These are phyloP conservation scores for Teunomyces funiuensis DNA, from an alignment of 805 yeast species.

Conservation along the genomic window DNA sequence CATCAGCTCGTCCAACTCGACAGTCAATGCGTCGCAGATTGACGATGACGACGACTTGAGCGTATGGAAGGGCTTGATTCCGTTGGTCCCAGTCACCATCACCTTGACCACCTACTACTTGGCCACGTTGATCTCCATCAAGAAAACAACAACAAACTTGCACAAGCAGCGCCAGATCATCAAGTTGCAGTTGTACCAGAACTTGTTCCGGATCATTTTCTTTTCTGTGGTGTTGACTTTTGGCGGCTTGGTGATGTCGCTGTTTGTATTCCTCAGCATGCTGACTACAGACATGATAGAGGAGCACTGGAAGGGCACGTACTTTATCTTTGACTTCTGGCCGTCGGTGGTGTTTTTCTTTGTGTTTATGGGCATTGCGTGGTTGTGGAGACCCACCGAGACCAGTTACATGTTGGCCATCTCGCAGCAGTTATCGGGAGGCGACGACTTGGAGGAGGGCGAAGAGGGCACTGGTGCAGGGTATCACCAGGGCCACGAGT, in stretches of 20 bases:
- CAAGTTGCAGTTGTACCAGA: constrained; percentile 83
- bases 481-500: constrained; percentile 43
- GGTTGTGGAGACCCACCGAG: constrained; percentile 97
- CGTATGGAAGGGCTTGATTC: constrained; percentile 47
- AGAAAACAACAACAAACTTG: constrained; percentile 69
- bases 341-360: constrained; percentile 84
- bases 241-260: constrained; percentile 67
- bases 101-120: constrained; percentile 74
- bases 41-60: constrained; percentile 52
- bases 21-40: neutral
- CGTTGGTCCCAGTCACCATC: constrained; percentile 69
- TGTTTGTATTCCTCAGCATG: constrained; percentile 71
- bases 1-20: constrained; percentile 34
- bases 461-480: constrained; percentile 32
- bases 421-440: constrained; percentile 77
- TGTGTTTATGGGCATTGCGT: constrained; percentile 79
- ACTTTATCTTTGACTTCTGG: constrained; percentile 91
- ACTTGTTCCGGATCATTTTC: constrained; percentile 71
- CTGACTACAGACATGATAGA: constrained; percentile 76
- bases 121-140: constrained; percentile 68
- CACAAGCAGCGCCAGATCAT: constrained; percentile 87
- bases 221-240: constrained; percentile 68
- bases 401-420: constrained; percentile 93
- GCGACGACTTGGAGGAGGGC: constrained; percentile 52
- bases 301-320: constrained; percentile 87